Conservation (phyloP, 176 grass and related monocot species). For the Carex littledalei region DNA sequence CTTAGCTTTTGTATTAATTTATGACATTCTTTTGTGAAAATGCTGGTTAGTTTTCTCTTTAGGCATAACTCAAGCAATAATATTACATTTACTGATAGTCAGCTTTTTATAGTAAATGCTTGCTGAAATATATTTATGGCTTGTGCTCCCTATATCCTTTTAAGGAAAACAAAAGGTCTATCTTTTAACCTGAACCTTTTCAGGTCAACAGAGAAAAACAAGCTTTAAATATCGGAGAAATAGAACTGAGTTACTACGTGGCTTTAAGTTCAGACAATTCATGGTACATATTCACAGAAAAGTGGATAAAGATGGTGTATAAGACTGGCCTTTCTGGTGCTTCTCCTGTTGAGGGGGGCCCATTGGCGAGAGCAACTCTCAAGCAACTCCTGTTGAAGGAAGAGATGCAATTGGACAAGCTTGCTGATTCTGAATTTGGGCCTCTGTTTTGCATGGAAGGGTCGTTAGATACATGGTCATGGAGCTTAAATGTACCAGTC, state of each 20-base stretch:
- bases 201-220: constrained; percentile 26
- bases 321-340: constrained; percentile 61
- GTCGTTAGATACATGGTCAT: constrained; percentile 96
- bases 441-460: constrained; percentile 82
- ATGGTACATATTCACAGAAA: constrained; percentile 98
- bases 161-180: background rate
- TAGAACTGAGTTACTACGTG: constrained; percentile 55
- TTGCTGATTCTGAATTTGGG: constrained; percentile 85
- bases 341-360: constrained; percentile 61
- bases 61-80: background rate
- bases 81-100: background rate
- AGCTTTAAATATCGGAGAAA: constrained; percentile 34
- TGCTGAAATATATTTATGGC: background rate
- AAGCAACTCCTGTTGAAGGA: constrained; percentile 65
- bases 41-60: background rate
- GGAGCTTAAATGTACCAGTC: constrained; percentile 96
- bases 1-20: background rate
- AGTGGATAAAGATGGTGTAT: constrained; percentile 84
- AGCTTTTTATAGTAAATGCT: background rate
- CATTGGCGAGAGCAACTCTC: constrained; percentile 63
- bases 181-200: background rate
- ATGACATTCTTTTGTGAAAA: background rate
- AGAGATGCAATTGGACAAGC: constrained; percentile 77
- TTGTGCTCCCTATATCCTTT: background rate
- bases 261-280: constrained; percentile 98